phyloP scores from a whole-genome alignment of 371 early-diverging fungal species.

The Mortierella sp. region DNA sequence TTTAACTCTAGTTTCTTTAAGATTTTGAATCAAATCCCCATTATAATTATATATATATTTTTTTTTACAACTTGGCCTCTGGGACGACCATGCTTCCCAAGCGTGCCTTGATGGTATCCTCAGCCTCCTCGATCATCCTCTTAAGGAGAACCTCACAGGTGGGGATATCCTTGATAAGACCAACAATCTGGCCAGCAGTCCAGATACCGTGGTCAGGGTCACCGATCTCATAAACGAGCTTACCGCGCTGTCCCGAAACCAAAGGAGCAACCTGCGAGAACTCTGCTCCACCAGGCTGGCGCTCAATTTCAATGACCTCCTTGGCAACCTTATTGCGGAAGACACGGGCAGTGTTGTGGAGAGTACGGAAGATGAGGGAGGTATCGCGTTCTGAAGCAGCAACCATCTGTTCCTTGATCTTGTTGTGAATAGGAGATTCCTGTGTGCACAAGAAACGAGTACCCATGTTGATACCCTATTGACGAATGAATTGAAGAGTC shows the following conservation, averaged over 20 bases:
- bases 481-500: not conserved
- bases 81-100: slow-evolving; percentile 32
- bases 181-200: slow-evolving; percentile 83
- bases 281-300: slow-evolving; percentile 64
- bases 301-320: slow-evolving; percentile 78
- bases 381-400: slow-evolving; percentile 77
- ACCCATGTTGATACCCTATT: no score
- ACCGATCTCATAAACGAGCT: slow-evolving; percentile 76
- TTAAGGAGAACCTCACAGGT: slow-evolving; percentile 73
- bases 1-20: not conserved
- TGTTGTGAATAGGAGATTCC: slow-evolving; percentile 79
- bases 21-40: no score
- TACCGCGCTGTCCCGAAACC: slow-evolving; percentile 79
- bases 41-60: no score
- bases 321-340: slow-evolving; percentile 79
- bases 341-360: slow-evolving; percentile 84
- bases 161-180: slow-evolving; percentile 83
- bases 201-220: slow-evolving; percentile 82
- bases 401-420: slow-evolving; percentile 83
- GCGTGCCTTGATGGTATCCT: slow-evolving; percentile 58
- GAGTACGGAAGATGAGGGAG: slow-evolving; percentile 78
- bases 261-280: slow-evolving; percentile 78
- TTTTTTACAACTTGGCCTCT: slow-evolving; percentile 43
- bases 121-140: slow-evolving; percentile 71
- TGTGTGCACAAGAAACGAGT: slow-evolving; percentile 87